Conservation (phyloP, 305 asterid genomes). For the Fraxinus nigra region DNA sequence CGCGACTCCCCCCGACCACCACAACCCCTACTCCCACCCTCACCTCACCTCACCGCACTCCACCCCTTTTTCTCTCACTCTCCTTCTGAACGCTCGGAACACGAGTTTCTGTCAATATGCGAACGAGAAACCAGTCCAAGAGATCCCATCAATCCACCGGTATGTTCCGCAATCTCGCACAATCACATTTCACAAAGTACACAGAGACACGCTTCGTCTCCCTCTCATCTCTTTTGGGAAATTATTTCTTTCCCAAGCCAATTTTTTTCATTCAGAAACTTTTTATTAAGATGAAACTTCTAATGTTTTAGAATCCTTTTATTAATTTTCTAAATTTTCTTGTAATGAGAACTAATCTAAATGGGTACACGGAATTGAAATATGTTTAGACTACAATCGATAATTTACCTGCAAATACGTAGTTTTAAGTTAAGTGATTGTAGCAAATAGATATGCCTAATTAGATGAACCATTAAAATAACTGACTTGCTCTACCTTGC, state of each 20-base stretch:
- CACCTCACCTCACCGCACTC: background rate
- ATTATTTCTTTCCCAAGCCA: background rate
- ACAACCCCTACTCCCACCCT: background rate
- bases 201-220: background rate
- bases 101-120: slow-evolving; percentile 32
- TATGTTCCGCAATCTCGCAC: slow-evolving; percentile 16
- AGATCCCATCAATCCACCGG: slow-evolving; percentile 39
- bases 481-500: slow-evolving; percentile 1
- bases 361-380: background rate
- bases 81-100: background rate
- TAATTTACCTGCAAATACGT: background rate
- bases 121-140: slow-evolving; percentile 59
- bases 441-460: background rate
- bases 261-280: background rate
- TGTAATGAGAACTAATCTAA: background rate
- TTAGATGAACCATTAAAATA: background rate
- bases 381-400: background rate
- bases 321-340: background rate
- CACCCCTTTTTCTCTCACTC: background rate
- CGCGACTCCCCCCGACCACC: slow-evolving; percentile 4
- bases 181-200: background rate
- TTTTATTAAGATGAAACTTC: background rate
- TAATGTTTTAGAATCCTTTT: background rate
- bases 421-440: background rate
- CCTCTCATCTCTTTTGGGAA: background rate